Evolutionary conservation across 495 filamentous ascomycete species (phyloP).

Genomic region (Pseudomonodictys pantanalensis): DNA sequence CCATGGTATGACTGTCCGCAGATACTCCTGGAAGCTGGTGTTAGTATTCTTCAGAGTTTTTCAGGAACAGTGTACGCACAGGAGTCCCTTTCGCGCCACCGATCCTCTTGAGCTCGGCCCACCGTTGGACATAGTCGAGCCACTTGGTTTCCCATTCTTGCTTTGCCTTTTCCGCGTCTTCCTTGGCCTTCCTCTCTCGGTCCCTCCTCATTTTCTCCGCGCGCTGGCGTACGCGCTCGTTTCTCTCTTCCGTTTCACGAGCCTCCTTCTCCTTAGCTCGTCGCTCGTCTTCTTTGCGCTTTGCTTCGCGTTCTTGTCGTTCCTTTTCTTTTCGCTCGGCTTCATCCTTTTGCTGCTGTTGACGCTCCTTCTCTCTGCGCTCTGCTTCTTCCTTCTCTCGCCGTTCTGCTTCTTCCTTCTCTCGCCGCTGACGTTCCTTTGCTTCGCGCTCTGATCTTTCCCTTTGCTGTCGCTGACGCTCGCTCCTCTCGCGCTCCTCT

Average conservation of each 20-base stretch:
- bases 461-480: background rate
- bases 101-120: slow-evolving; percentile 6
- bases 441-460: background rate
- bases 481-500: no score
- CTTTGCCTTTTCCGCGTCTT: slow-evolving; percentile 5
- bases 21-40: background rate
- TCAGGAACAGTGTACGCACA: background rate
- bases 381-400: background rate
- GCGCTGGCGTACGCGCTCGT: slow-evolving; percentile 10
- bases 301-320: background rate
- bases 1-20: slow-evolving; percentile 5
- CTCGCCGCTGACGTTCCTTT: background rate
- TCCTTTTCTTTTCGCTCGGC: background rate
- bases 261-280: slow-evolving; percentile 1
- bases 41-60: background rate
- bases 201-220: slow-evolving; percentile 7
- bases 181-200: slow-evolving; percentile 4
- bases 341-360: background rate
- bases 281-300: background rate
- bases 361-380: background rate
- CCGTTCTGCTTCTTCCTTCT: background rate
- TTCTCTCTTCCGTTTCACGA: slow-evolving; percentile 10
- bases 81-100: background rate
- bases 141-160: slow-evolving; percentile 12
- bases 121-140: background rate